Evolutionary conservation across 768 basidiomycete genomes (phyloP).

Genomic region (Pluteus cervinus): DNA sequence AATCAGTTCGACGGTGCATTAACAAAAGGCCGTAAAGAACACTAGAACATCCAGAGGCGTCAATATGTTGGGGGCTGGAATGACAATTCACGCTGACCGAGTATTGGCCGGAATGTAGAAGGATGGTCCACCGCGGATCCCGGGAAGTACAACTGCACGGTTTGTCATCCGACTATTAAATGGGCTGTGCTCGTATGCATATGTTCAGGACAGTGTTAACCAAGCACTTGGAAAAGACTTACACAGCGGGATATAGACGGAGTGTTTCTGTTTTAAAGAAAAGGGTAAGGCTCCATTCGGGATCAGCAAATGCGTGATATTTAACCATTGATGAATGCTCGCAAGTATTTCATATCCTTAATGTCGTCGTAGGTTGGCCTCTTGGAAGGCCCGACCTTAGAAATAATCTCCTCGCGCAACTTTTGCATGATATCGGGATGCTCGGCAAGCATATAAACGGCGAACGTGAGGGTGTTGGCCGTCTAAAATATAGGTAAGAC

Average conservation of each 20-base stretch:
- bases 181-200: slow-evolving; percentile 12
- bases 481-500: slow-evolving; percentile 21
- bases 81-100: slow-evolving; percentile 12
- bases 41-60: slow-evolving; percentile 2
- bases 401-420: slow-evolving; percentile 36
- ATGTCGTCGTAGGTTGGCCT: slow-evolving; percentile 39
- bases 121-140: slow-evolving; percentile 20
- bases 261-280: slow-evolving; percentile 7
- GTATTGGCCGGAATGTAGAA: slow-evolving; percentile 31
- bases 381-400: slow-evolving; percentile 27
- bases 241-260: slow-evolving; percentile 13
- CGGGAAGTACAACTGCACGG: slow-evolving; percentile 8
- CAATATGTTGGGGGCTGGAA: neutral
- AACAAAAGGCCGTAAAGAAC: slow-evolving; percentile 25
- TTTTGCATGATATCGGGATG: slow-evolving; percentile 34
- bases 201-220: neutral
- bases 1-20: slow-evolving; percentile 38
- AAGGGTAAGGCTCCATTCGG: too few species aligned
- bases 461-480: slow-evolving; percentile 32
- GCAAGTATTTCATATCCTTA: slow-evolving; percentile 37
- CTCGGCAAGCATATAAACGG: slow-evolving; percentile 36
- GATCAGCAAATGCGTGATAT: neutral
- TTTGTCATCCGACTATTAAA: slow-evolving; percentile 19
- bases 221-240: slow-evolving; percentile 4
- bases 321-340: slow-evolving; percentile 28